Conservation (phyloP, 78 protist species). For the Dictyostelium firmibasis region DNA sequence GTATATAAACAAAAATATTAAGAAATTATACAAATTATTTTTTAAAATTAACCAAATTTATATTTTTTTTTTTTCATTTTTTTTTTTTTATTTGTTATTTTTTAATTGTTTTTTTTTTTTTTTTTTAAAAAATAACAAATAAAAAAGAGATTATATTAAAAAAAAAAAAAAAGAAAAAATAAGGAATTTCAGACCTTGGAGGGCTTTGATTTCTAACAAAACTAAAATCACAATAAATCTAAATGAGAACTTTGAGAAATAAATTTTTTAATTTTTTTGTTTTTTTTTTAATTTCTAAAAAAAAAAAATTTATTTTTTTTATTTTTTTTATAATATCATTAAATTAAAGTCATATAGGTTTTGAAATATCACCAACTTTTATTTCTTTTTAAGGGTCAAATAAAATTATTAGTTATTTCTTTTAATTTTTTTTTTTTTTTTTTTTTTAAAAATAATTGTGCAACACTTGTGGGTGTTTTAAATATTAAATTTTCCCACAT, state of each 20-base stretch:
- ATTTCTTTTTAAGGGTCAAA: neutral
- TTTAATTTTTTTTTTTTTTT: neutral
- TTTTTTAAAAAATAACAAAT: too few relatives aligned
- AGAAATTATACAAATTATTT: too few relatives aligned
- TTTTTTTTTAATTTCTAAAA: neutral
- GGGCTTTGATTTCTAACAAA: neutral
- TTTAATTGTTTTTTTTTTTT: too few relatives aligned
- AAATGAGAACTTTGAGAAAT: neutral
- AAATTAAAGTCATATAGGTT: neutral
- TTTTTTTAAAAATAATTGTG: neutral
- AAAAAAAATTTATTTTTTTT: neutral
- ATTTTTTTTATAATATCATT: neutral
- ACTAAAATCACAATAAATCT: neutral
- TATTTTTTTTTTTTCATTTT: too few relatives aligned
- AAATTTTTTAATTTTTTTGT: neutral
- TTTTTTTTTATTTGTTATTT: too few relatives aligned
- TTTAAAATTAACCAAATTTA: too few relatives aligned
- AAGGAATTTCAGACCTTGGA: too few relatives aligned
- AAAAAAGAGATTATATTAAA: too few relatives aligned
- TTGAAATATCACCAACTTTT: neutral
- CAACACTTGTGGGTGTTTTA: neutral
- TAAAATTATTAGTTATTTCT: neutral
- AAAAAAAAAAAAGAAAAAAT: too few relatives aligned
- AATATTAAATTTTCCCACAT: too few relatives aligned
- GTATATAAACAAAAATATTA: too few relatives aligned